A percentile compares a stretch with the other conserved stretches of the same genome.
Evolutionary conservation across 768 basidiomycete genomes (phyloP).

Genomic region (Lactarius evosmus): DNA sequence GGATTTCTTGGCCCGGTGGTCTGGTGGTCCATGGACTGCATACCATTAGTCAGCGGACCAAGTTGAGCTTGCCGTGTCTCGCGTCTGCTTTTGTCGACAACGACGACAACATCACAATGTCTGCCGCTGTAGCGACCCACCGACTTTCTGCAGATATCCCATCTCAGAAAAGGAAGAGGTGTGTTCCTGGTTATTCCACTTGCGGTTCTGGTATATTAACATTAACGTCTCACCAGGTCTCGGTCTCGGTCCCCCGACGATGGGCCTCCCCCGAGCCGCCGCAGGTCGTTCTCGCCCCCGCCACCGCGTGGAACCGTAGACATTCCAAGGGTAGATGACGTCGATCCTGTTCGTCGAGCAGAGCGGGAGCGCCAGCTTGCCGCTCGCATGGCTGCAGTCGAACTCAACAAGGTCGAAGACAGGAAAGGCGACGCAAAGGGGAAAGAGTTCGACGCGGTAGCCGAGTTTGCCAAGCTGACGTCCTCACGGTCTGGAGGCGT

Average conservation of each 20-base stretch:
- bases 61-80: neutral
- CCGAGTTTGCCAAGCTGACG: conserved; percentile 86
- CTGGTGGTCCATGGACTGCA: conserved; percentile 2
- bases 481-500: conserved; percentile 87
- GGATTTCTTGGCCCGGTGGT: neutral
- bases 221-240: conserved; percentile 31
- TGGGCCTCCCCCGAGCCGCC: conserved; percentile 42
- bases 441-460: conserved; percentile 64
- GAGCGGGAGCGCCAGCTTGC: conserved; percentile 81
- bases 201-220: neutral
- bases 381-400: conserved; percentile 62
- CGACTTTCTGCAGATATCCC: conserved; percentile 1
- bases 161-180: conserved; percentile 27
- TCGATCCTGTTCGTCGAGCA: conserved; percentile 69
- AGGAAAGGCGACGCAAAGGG: conserved; percentile 35
- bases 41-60: conserved; percentile 13
- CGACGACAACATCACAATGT: conserved; percentile 15
- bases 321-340: conserved; percentile 58
- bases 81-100: conserved; percentile 1
- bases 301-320: conserved; percentile 35
- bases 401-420: conserved; percentile 57
- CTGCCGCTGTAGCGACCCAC: conserved; percentile 14
- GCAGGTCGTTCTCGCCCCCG: conserved; percentile 42
- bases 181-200: neutral
- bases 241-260: conserved; percentile 35